Conservation (phyloP, 1,284 basidiomycete genomes). For the Pisolithus thermaeus region DNA sequence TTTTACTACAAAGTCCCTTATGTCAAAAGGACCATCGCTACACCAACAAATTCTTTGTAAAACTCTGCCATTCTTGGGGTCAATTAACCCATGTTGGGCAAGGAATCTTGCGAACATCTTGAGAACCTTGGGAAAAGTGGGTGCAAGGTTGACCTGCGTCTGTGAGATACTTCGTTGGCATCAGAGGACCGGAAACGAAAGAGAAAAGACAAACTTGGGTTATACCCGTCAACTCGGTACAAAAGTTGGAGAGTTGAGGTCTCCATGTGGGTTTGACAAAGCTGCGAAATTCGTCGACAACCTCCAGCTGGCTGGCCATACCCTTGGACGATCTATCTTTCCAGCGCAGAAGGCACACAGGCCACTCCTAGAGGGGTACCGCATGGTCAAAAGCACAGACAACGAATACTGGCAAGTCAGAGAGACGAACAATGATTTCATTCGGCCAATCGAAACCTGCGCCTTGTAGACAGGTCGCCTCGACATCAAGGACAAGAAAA, state of each 20-base stretch:
- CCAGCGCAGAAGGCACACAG: constrained; percentile 86
- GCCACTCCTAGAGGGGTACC: constrained; percentile 62
- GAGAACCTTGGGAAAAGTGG: constrained; percentile 70
- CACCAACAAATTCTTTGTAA: constrained; percentile 69
- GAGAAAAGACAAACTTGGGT: constrained; percentile 61
- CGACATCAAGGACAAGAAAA: constrained; percentile 81
- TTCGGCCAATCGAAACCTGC: constrained; percentile 75
- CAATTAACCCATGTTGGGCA: constrained; percentile 57
- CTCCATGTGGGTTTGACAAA: constrained; percentile 88
- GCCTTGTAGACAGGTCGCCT: constrained; percentile 78
- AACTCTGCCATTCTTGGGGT: constrained; percentile 48
- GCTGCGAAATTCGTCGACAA: constrained; percentile 78
- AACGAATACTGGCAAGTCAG: constrained; percentile 6
- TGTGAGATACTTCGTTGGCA: constrained; percentile 28
- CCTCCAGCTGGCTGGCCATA: constrained; percentile 52
- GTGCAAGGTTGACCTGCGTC: constrained; percentile 77
- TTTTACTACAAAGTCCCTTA: constrained; percentile 82
- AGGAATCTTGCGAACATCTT: constrained; percentile 65
- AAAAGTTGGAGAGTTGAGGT: constrained; percentile 79
- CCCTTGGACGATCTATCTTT: constrained; percentile 51
- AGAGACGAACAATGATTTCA: constrained; percentile 79
- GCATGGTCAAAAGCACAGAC: constrained; percentile 22
- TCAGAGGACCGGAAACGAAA: background rate
- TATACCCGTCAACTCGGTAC: constrained; percentile 85
- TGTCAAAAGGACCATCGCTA: constrained; percentile 76